phyloP scores from a whole-genome alignment of 345 rosid species.

The Brassica rapa region DNA sequence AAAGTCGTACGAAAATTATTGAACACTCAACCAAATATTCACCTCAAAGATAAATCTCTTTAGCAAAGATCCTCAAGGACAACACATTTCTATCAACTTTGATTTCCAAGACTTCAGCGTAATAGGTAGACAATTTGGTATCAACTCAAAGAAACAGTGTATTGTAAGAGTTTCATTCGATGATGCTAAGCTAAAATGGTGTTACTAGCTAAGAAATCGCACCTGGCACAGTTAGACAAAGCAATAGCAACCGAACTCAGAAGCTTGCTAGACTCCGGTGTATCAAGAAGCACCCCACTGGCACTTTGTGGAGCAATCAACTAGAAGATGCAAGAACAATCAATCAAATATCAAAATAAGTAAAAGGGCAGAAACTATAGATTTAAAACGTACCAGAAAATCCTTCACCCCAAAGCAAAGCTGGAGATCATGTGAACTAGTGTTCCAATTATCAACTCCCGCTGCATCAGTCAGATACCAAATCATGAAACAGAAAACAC shows the following conservation, averaged over 20 bases:
- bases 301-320: conserved; percentile 97
- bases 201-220: conserved; percentile 34
- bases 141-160: conserved; percentile 25
- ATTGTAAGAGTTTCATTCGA: conserved; percentile 8
- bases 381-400: conserved; percentile 65
- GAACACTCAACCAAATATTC: conserved; percentile 10
- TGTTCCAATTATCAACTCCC: conserved; percentile 61
- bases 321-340: conserved; percentile 46
- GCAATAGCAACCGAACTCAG: conserved; percentile 93
- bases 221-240: conserved; percentile 92
- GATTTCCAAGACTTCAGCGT: conserved; percentile 4
- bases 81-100: not conserved
- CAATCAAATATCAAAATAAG: conserved; percentile 6
- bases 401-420: conserved; percentile 92
- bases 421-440: conserved; percentile 78
- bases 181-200: conserved; percentile 1
- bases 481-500: conserved; percentile 41
- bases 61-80: conserved; percentile 15
- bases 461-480: conserved; percentile 53
- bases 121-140: not conserved
- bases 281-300: conserved; percentile 91
- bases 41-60: conserved; percentile 5
- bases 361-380: conserved; percentile 2
- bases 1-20: conserved; percentile 21
- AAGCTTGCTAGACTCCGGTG: conserved; percentile 92